Percentiles rank a stretch among this genome's conserved stretches.
Conservation (phyloP, 176 grass and related monocot genomes). For the Lolium rigidum region DNA sequence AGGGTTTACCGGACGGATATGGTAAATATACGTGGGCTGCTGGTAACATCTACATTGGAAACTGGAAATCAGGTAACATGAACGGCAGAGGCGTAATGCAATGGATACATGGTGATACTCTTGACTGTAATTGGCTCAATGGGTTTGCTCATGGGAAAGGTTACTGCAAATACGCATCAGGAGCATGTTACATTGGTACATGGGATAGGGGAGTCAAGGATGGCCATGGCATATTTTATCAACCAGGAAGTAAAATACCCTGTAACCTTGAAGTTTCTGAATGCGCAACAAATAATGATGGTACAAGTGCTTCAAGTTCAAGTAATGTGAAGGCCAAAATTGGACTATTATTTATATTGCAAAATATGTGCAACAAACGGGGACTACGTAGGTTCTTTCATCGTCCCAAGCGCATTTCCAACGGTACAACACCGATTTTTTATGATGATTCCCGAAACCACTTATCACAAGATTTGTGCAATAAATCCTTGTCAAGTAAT, state of each 20-base stretch:
- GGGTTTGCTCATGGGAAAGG: slow-evolving; percentile 84
- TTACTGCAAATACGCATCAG: slow-evolving; percentile 74
- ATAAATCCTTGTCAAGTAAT: slow-evolving; percentile 51
- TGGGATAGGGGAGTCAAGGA: slow-evolving; percentile 97
- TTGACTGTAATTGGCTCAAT: slow-evolving; percentile 82
- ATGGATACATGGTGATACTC: slow-evolving; percentile 82
- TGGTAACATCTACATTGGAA: slow-evolving; percentile 79
- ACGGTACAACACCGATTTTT: slow-evolving; percentile 62
- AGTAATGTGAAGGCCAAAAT: slow-evolving; percentile 48
- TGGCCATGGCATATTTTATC: slow-evolving; percentile 85
- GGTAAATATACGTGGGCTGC: slow-evolving; percentile 82
- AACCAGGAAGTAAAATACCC: slow-evolving; percentile 77
- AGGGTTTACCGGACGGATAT: slow-evolving; percentile 85
- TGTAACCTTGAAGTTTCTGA: slow-evolving; percentile 69
- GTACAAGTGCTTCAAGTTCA: slow-evolving; percentile 49
- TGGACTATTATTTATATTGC: slow-evolving; percentile 46
- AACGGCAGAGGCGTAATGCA: slow-evolving; percentile 83
- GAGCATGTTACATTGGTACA: slow-evolving; percentile 80
- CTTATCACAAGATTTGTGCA: slow-evolving; percentile 53
- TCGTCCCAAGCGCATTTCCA: slow-evolving; percentile 67
- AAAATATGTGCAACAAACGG: slow-evolving; percentile 54
- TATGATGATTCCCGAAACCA: slow-evolving; percentile 60
- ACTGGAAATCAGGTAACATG: slow-evolving; percentile 93
- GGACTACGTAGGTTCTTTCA: slow-evolving; percentile 55
- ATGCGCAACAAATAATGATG: slow-evolving; percentile 49